These are phyloP conservation scores for Gossypioides kirkii DNA, from an alignment of 345 rosid genomes.

Conservation along the genomic window DNA sequence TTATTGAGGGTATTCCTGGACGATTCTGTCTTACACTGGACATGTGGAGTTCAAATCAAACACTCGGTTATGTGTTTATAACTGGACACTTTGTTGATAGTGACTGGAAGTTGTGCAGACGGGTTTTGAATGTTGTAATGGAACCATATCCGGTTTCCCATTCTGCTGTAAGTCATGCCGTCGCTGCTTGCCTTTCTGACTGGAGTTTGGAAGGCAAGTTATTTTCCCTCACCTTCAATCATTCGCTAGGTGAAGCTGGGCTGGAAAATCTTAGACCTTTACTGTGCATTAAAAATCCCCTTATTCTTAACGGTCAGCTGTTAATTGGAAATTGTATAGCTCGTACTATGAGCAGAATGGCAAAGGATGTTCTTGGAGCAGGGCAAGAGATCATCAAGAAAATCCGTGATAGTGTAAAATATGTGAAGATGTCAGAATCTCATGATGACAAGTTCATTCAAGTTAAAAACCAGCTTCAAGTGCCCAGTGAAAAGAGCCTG, in stretches of 20 bases:
- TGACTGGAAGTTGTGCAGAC: constrained; percentile 72
- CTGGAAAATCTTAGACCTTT: constrained; percentile 60
- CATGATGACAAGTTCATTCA: constrained; percentile 84
- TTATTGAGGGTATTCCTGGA: constrained; percentile 67
- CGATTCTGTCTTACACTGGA: constrained; percentile 70
- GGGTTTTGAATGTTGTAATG: constrained; percentile 83
- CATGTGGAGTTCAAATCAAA: constrained; percentile 64
- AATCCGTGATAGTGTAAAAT: constrained; percentile 74
- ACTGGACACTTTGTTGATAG: constrained; percentile 73
- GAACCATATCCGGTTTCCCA: constrained; percentile 77
- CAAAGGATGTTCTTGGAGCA: constrained; percentile 49
- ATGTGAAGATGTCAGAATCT: constrained; percentile 78
- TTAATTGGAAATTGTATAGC: constrained; percentile 67
- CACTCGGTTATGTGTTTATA: constrained; percentile 67
- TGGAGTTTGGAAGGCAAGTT: constrained; percentile 79
- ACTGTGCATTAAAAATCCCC: constrained; percentile 64
- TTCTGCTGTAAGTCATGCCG: constrained; percentile 64
- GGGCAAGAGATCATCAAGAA: constrained; percentile 59
- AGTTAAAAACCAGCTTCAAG: constrained; percentile 87
- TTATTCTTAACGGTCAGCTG: constrained; percentile 73
- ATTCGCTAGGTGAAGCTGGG: constrained; percentile 45
- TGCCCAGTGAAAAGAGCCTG: constrained; percentile 63
- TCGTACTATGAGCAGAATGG: constrained; percentile 46
- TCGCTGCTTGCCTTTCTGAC: constrained; percentile 75
- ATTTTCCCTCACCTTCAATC: constrained; percentile 65